Evolutionary conservation across 805 yeast genomes (phyloP).

Genomic region (Candida loeiensis): DNA sequence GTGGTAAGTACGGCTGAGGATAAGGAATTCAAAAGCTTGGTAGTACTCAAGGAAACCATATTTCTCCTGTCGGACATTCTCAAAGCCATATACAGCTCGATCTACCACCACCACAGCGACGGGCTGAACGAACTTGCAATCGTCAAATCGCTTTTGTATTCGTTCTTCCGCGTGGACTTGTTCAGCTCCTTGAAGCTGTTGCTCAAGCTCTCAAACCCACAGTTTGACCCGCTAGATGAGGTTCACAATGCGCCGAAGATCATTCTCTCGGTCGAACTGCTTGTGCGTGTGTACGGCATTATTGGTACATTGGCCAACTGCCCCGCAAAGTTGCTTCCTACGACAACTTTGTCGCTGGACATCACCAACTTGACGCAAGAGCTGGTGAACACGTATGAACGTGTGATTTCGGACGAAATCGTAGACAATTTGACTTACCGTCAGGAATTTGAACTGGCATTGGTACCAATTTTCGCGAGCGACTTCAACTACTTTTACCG

Average conservation of each 20-base stretch:
- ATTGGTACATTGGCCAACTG: constrained; percentile 23
- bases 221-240: constrained; percentile 6
- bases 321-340: constrained; percentile 20
- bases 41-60: constrained; percentile 25
- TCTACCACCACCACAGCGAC: constrained; percentile 12
- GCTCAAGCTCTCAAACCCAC: constrained; percentile 14
- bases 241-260: constrained; percentile 17
- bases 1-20: constrained; percentile 11
- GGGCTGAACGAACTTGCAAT: constrained; percentile 16
- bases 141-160: constrained; percentile 20
- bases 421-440: constrained; percentile 12
- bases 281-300: constrained; percentile 23
- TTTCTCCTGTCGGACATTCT: constrained; percentile 25
- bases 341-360: constrained; percentile 21
- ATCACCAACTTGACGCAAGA: constrained; percentile 22
- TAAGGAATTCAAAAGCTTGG: constrained; percentile 13
- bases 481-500: constrained; percentile 22
- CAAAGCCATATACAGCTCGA: constrained; percentile 17
- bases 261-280: constrained; percentile 25
- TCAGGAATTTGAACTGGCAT: constrained; percentile 14
- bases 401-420: constrained; percentile 13
- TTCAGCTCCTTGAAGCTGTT: constrained; percentile 17
- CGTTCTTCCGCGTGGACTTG: constrained; percentile 24
- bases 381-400: constrained; percentile 21
- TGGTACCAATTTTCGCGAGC: constrained; percentile 24